phyloP scores from a whole-genome alignment of 257 asterid species.

The Dorcoceras hygrometricum region DNA sequence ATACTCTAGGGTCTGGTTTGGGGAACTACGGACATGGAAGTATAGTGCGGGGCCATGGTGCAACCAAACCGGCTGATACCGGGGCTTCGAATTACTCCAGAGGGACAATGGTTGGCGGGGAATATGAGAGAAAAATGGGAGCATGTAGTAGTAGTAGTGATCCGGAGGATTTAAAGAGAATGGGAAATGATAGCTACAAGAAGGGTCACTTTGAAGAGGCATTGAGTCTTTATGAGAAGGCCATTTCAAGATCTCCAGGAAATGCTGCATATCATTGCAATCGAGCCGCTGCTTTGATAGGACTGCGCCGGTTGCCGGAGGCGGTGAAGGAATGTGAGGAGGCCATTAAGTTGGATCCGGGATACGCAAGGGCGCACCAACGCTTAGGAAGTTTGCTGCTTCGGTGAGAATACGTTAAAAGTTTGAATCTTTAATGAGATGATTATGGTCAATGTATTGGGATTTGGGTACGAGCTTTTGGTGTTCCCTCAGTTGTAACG shows the following conservation, averaged over 20 bases:
- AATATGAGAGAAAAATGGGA: slow-evolving; percentile 32
- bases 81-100: background rate
- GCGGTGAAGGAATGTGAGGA: slow-evolving; percentile 81
- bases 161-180: slow-evolving; percentile 80
- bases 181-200: slow-evolving; percentile 70
- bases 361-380: slow-evolving; percentile 75
- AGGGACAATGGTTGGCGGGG: slow-evolving; percentile 19
- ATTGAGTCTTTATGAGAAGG: slow-evolving; percentile 66
- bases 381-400: slow-evolving; percentile 78
- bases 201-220: slow-evolving; percentile 71
- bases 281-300: slow-evolving; percentile 79
- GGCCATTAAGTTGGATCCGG: slow-evolving; percentile 85
- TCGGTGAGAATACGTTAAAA: slow-evolving; percentile 52
- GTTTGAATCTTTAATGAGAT: slow-evolving; percentile 20
- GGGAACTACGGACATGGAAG: slow-evolving; percentile 69
- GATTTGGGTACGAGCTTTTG: background rate
- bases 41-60: slow-evolving; percentile 51
- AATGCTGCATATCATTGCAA: slow-evolving; percentile 76
- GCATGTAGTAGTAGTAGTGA: slow-evolving; percentile 33
- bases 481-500: slow-evolving; percentile 20
- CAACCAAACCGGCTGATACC: slow-evolving; percentile 33
- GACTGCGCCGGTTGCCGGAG: slow-evolving; percentile 51
- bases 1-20: slow-evolving; percentile 53
- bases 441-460: slow-evolving; percentile 18
- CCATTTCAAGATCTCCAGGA: slow-evolving; percentile 56